A percentile compares a stretch with the other conserved stretches of the same genome.
Evolutionary conservation across 768 basidiomycete genomes (phyloP).

Genomic region (Mycena venus): DNA sequence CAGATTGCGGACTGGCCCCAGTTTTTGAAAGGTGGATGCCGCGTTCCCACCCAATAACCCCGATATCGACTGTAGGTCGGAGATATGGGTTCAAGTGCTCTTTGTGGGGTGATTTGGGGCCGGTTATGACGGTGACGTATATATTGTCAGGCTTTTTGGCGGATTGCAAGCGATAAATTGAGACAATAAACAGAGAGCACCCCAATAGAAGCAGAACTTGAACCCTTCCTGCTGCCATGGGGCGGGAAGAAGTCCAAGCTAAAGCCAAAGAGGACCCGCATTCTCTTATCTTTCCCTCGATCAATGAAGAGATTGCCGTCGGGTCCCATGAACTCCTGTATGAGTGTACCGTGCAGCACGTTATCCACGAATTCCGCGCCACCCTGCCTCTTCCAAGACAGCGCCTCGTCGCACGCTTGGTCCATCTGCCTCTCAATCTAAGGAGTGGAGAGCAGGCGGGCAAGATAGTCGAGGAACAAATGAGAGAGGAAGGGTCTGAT

Average conservation of each 20-base stretch:
- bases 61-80: conserved; percentile 41
- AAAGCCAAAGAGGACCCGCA: conserved; percentile 35
- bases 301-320: conserved; percentile 28
- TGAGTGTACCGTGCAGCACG: not conserved
- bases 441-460: too few relatives aligned
- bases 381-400: too few relatives aligned
- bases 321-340: conserved; percentile 4
- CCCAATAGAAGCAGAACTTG: conserved; percentile 34
- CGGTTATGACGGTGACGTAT: conserved; percentile 40
- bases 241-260: conserved; percentile 46
- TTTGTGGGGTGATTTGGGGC: conserved; percentile 35
- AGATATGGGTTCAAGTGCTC: conserved; percentile 43
- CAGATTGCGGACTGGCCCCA: not conserved
- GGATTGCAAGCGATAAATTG: conserved; percentile 40
- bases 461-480: too few relatives aligned
- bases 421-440: too few relatives aligned
- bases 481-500: too few relatives aligned
- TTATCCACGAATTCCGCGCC: too few relatives aligned
- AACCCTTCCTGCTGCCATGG: conserved; percentile 33
- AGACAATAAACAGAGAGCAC: conserved; percentile 43
- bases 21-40: conserved; percentile 26
- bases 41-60: conserved; percentile 29
- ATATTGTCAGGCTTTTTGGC: conserved; percentile 44
- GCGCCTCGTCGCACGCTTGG: too few relatives aligned
- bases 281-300: conserved; percentile 11